A percentile compares a stretch with the other conserved stretches of the same genome.
phyloP scores from a whole-genome alignment of 768 basidiomycete species.

The Lactifluus rugatus region DNA sequence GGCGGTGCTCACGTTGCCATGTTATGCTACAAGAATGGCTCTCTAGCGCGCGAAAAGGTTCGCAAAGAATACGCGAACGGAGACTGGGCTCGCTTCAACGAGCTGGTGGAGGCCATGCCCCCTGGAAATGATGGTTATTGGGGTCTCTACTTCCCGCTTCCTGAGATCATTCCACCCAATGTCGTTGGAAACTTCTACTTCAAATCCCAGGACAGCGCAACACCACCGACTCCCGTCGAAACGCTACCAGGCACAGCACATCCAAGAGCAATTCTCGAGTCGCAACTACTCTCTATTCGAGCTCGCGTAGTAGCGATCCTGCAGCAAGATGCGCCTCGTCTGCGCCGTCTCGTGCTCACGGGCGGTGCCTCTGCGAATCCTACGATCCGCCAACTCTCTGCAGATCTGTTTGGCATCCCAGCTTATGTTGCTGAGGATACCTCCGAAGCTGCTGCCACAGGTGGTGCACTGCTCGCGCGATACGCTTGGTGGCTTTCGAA shows the following conservation, averaged over 20 bases:
- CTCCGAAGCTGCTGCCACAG: slow-evolving; percentile 63
- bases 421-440: slow-evolving; percentile 48
- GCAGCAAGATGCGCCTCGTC: slow-evolving; percentile 41
- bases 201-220: slow-evolving; percentile 26
- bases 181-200: slow-evolving; percentile 68
- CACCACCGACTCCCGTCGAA: slow-evolving; percentile 17
- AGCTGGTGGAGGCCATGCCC: slow-evolving; percentile 43
- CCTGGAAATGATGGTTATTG: slow-evolving; percentile 50
- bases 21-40: slow-evolving; percentile 89
- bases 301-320: slow-evolving; percentile 62
- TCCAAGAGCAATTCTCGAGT: slow-evolving; percentile 72
- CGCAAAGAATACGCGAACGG: slow-evolving; percentile 51
- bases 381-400: slow-evolving; percentile 62
- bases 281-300: slow-evolving; percentile 75
- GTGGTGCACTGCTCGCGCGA: slow-evolving; percentile 62
- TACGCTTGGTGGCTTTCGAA: slow-evolving; percentile 57
- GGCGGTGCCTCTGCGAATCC: slow-evolving; percentile 72
- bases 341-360: slow-evolving; percentile 63
- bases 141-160: slow-evolving; percentile 75
- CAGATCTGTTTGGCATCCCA: slow-evolving; percentile 70
- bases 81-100: slow-evolving; percentile 64
- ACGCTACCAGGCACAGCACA: slow-evolving; percentile 40
- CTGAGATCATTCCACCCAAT: slow-evolving; percentile 79
- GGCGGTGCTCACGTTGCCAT: slow-evolving; percentile 67
- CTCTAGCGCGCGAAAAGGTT: slow-evolving; percentile 69